Evolutionary conservation across 805 yeast genomes (phyloP), one percentile per base, ranked within the genome.

Genomic region (Candida vaughaniae): DNA sequence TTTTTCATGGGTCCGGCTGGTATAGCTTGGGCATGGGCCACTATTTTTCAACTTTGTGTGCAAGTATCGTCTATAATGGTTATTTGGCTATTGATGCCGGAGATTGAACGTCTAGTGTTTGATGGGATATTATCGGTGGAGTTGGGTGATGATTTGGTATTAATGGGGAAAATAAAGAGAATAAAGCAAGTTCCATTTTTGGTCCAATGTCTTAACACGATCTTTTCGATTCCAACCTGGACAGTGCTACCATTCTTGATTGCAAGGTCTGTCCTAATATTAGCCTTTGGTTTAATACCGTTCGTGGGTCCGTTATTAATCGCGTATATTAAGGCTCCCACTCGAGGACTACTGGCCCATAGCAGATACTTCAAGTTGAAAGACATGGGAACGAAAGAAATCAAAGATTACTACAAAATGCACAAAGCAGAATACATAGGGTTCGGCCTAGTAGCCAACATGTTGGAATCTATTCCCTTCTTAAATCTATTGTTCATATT

Each of bases 301-400:
- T 25, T 80, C 5, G 14, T 76, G 5, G 89, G 89, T 0, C 84
- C 85, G 0, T n/a, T 72, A 4, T 17, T 77, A 6, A 69, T 76
- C 8, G 57, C 78, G 10, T 36, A 75, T 2, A 38, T 78, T 5
- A 74, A 71, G 36, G 80, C 85, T 1, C 77, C 84, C 0, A 56
- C 72, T 15, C 71, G 72, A 23, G 86, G 82, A 0, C 60, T 66
- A 37, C 60, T 62, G 29, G 67, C 75, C 23, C 85, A 80, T 36
- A 49, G 61, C 11, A 62, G 86, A 28, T 82, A 80, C 53, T 80
- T 75, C 48, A 69, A 67, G 25, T 64, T 81, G 34, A 80, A 77
- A 49, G 79, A 77, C 3, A 71, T 66, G 48, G 60, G 62, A 39
- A 53, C 58, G 9, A 55, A 66, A 10, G 75, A 77, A 43, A 61